Percentiles rank a stretch among this genome's conserved stretches.
These are phyloP conservation scores for Flaveria linearis DNA, from an alignment of 129 eudicot species.

Conservation along the genomic window DNA sequence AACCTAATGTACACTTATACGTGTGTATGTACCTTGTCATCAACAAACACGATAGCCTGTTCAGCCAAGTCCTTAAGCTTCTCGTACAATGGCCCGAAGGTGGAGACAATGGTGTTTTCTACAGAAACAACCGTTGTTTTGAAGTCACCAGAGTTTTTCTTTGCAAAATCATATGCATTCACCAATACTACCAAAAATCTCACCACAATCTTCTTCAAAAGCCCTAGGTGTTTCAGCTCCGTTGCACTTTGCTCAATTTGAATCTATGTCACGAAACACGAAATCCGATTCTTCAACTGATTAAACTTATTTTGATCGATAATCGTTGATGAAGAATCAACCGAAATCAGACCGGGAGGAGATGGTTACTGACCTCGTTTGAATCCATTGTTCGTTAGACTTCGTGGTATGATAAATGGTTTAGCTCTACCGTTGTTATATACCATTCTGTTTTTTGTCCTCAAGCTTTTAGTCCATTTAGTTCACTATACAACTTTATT, in stretches of 20 bases:
- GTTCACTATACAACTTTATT: background rate
- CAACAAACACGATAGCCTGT: slow-evolving; percentile 52
- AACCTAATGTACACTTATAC: too few species aligned
- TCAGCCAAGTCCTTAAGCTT: slow-evolving; percentile 45
- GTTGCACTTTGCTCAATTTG: slow-evolving; percentile 35
- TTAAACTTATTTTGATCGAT: slow-evolving; percentile 1
- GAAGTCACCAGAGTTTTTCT: slow-evolving; percentile 54
- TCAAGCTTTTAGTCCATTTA: slow-evolving; percentile 3
- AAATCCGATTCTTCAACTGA: background rate
- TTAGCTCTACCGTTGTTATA: background rate
- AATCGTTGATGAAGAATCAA: background rate
- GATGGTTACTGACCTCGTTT: slow-evolving; percentile 36
- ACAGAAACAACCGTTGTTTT: slow-evolving; percentile 44
- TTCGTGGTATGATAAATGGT: background rate
- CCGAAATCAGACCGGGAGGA: background rate
- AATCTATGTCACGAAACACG: slow-evolving; percentile 26
- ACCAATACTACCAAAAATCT: slow-evolving; percentile 36
- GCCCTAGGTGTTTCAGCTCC: slow-evolving; percentile 55
- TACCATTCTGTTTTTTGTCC: background rate
- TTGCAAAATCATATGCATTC: slow-evolving; percentile 53
- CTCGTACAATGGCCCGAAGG: slow-evolving; percentile 53
- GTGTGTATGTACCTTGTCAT: slow-evolving; percentile 51
- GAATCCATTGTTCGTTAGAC: slow-evolving; percentile 24
- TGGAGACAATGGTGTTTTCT: slow-evolving; percentile 49
- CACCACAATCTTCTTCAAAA: slow-evolving; percentile 46